A percentile compares a stretch with the other conserved stretches of the same genome.
These are phyloP conservation scores for Trypanosomatidae sp. DNA, from an alignment of 208 protist genomes.

Conservation along the genomic window DNA sequence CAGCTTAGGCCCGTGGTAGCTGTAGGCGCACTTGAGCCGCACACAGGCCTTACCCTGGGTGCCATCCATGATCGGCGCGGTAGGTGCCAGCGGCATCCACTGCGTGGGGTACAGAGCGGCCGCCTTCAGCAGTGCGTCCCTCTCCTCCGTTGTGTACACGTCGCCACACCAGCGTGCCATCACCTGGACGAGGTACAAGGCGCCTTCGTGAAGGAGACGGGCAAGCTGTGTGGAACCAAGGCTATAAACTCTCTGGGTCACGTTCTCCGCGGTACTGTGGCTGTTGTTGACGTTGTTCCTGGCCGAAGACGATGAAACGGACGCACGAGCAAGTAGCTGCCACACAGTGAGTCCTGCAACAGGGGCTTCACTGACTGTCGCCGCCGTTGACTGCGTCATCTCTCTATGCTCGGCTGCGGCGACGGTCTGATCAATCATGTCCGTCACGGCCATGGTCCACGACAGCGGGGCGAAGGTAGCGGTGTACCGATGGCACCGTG, in stretches of 20 bases:
- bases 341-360: conserved; percentile 18
- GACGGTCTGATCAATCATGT: conserved; percentile 6
- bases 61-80: background rate
- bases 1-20: conserved; percentile 19
- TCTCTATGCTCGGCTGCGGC: background rate
- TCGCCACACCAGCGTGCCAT: conserved; percentile 22
- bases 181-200: conserved; percentile 23
- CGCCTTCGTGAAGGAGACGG: conserved; percentile 15
- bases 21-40: conserved; percentile 21
- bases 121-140: conserved; percentile 21
- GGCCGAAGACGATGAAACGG: background rate
- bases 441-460: conserved; percentile 8
- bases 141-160: conserved; percentile 11
- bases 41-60: conserved; percentile 3
- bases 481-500: conserved; percentile 3
- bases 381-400: background rate
- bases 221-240: conserved; percentile 21
- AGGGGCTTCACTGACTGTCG: background rate
- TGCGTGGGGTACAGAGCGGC: conserved; percentile 20
- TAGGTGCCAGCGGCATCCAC: conserved; percentile 18
- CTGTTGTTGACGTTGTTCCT: background rate
- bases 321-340: conserved; percentile 13
- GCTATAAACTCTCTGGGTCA: conserved; percentile 11
- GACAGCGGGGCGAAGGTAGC: conserved; percentile 10
- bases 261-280: background rate